Evolutionary conservation across 2,329 filamentous ascomycete genomes (phyloP).

Genomic region (Venturia oleaginea): DNA sequence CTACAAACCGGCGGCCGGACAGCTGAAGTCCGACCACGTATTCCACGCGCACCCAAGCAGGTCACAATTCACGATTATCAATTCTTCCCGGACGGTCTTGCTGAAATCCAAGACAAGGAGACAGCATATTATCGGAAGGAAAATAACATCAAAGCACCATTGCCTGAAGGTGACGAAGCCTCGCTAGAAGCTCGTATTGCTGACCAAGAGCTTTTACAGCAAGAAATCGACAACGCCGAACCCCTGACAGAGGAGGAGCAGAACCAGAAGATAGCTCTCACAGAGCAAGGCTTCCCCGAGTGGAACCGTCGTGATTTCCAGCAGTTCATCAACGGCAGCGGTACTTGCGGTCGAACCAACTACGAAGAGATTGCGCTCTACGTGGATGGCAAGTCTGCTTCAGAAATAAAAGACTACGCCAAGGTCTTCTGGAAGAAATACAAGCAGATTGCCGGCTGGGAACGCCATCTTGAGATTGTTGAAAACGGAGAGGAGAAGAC

Average conservation of each 20-base stretch:
- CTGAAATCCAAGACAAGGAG: conserved; percentile 89
- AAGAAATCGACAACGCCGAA: conserved; percentile 85
- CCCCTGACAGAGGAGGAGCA: conserved; percentile 83
- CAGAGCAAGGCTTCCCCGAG: conserved; percentile 76
- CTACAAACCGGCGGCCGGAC: conserved; percentile 71
- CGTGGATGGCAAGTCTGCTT: conserved; percentile 77
- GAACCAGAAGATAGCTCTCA: conserved; percentile 73
- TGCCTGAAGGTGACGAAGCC: conserved; percentile 84
- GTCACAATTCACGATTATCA: conserved; percentile 91
- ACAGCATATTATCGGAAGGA: conserved; percentile 94
- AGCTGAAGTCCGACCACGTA: conserved; percentile 83
- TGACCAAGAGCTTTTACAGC: conserved; percentile 77
- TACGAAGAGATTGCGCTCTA: conserved; percentile 80
- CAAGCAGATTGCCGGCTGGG: conserved; percentile 79
- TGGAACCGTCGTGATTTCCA: conserved; percentile 99
- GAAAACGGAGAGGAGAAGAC: conserved; percentile 88
- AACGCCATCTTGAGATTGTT: conserved; percentile 80
- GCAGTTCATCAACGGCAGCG: conserved; percentile 92
- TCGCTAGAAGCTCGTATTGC: conserved; percentile 76
- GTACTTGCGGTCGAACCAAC: conserved; percentile 80
- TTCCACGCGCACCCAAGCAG: conserved; percentile 91
- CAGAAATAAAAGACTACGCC: conserved; percentile 83
- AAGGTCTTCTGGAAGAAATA: conserved; percentile 96
- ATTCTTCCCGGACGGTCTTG: conserved; percentile 79
- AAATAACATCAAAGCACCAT: conserved; percentile 85